These are phyloP conservation scores for Lodderomyces oxycetoniae DNA, from an alignment of 1,139 yeast genomes.

Conservation along the genomic window DNA sequence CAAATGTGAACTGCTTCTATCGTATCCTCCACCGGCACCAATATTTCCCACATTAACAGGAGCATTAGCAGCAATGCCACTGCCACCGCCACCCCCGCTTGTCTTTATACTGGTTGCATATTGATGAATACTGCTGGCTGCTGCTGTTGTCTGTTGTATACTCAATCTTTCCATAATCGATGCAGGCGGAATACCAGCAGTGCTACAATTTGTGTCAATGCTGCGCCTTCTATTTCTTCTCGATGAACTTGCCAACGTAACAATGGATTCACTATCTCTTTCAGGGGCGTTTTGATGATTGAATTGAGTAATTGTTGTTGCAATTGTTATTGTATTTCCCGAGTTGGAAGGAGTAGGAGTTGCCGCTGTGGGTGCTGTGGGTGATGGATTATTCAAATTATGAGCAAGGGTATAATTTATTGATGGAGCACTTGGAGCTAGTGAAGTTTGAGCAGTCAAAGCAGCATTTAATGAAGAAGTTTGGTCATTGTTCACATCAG, in stretches of 20 bases:
- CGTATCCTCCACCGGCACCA: slow-evolving; percentile 11
- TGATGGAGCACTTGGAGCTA: slow-evolving; percentile 35
- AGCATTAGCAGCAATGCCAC: too few relatives aligned
- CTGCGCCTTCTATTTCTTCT: slow-evolving; percentile 48
- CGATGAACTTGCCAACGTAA: slow-evolving; percentile 52
- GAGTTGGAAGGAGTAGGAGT: slow-evolving; percentile 1
- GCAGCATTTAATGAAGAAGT: slow-evolving; percentile 17
- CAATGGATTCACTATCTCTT: slow-evolving; percentile 49
- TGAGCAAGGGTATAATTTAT: slow-evolving; percentile 9
- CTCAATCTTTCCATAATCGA: slow-evolving; percentile 52
- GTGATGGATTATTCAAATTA: slow-evolving; percentile 9
- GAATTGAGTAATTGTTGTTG: slow-evolving; percentile 9
- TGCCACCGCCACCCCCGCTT: not conserved
- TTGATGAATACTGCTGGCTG: slow-evolving; percentile 17
- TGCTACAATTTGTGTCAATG: slow-evolving; percentile 54
- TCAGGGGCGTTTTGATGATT: slow-evolving; percentile 15
- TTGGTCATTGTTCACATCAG: slow-evolving; percentile 28
- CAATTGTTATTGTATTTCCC: slow-evolving; percentile 2
- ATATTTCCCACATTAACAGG: too few relatives aligned
- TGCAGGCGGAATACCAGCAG: slow-evolving; percentile 62
- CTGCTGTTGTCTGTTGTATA: slow-evolving; percentile 30
- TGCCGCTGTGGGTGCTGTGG: slow-evolving; percentile 2
- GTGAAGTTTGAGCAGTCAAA: slow-evolving; percentile 48
- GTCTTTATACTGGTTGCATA: slow-evolving; percentile 26
- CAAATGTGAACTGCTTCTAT: slow-evolving; percentile 20